phyloP scores from a whole-genome alignment of 805 yeast species.

The Clavispora santaluciae region DNA sequence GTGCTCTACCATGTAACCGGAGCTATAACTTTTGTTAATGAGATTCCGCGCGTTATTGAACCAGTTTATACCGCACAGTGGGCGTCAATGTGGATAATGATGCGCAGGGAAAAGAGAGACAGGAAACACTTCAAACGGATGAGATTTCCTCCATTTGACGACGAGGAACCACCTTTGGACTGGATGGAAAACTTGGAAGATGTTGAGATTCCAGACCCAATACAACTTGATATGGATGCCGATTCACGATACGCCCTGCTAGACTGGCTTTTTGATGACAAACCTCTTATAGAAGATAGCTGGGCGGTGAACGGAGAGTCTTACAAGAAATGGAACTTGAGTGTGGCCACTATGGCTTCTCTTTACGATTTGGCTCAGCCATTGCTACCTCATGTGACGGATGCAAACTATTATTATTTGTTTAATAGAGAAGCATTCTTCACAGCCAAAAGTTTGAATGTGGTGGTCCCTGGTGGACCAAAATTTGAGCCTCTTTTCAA shows the following conservation, averaged over 20 bases:
- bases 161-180: conserved; percentile 88
- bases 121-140: conserved; percentile 84
- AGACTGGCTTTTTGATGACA: conserved; percentile 80
- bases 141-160: conserved; percentile 95
- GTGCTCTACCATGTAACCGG: conserved; percentile 90
- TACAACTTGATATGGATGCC: conserved; percentile 61
- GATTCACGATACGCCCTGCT: conserved; percentile 51
- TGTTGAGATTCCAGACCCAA: conserved; percentile 66
- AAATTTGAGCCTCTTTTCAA: conserved; percentile 83
- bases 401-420: conserved; percentile 59
- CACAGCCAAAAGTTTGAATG: conserved; percentile 86
- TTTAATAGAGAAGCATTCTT: conserved; percentile 77
- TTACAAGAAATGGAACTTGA: conserved; percentile 67
- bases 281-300: conserved; percentile 59
- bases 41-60: conserved; percentile 84
- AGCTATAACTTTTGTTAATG: conserved; percentile 93
- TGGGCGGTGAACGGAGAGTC: conserved; percentile 68
- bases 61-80: conserved; percentile 93
- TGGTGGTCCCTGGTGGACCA: conserved; percentile 93
- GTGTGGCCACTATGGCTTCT: conserved; percentile 56
- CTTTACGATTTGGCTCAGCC: conserved; percentile 70
- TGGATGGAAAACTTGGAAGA: conserved; percentile 79
- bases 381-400: conserved; percentile 51
- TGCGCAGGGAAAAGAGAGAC: conserved; percentile 93
- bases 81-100: conserved; percentile 88